Base-by-base conservation (phyloP, 1,284 basidiomycete genomes). In the Ganoderma resinaceum region DNA sequence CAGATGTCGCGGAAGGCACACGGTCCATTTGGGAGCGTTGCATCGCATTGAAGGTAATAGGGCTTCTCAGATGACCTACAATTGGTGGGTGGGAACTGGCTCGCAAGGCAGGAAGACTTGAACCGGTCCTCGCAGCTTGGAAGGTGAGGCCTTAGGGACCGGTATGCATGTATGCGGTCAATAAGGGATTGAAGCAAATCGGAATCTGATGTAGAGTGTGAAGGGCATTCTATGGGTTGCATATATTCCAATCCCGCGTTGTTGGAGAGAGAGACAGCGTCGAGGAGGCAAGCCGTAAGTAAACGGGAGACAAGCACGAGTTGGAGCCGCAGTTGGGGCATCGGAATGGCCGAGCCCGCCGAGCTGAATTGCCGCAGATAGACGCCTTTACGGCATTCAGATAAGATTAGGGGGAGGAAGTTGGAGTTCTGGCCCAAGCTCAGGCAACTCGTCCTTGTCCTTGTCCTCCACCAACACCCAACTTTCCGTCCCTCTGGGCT, bases 11-110 rank as follows among this genome's bases (percentile, higher is more conserved):
- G 46, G 23, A n/a, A 35, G 1, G 33, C n/a, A 38, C 23, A 26
- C 37, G 37, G 23, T 26, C 46, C 16, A 42, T 42, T 42, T 11
- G 33, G 33, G 57, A 23, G 58, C 37, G 37, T 12, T 23, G 38
- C 23, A 60, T 60, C 58, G 58, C 37, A 40, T 60, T 60, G 58
- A 60, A 60, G 37, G 58, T 8, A 60, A 40, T n/a, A 11, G 12
- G 26, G 37, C 23, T 60, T 60, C 58, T 23, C 23, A 40, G 37
- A 60, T 40, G 58, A 6, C 23, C 7, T 20, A 16, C 1, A 59
- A 35, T n/a, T 23, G 35, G 57, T 26, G 23, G 23, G 20, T 29
- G 29, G 14, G 23, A 20, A 37, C n/a, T 58, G 57, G 35, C 26
- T 38, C 23, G 38, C 57, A 58, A 23, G 35, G 57, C 53, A 9